A percentile compares a stretch with the other conserved stretches of the same genome.
Evolutionary conservation across 148 eudicot genomes (phyloP).

Genomic region (Cornus controversa): DNA sequence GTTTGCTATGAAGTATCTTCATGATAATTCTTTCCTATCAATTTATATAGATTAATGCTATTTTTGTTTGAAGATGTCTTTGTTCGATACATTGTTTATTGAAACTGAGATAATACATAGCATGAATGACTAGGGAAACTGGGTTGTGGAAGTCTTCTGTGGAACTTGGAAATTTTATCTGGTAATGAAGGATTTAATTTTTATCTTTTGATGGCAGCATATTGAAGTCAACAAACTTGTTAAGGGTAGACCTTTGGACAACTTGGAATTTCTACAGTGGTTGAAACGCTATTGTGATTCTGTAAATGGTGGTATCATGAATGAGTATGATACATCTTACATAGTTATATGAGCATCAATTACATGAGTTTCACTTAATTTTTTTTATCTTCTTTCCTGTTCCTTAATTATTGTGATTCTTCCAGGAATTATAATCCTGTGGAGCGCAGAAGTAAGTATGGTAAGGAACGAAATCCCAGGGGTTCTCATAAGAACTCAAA

Average conservation of each 20-base stretch:
- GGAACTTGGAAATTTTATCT: not conserved
- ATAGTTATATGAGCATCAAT: not conserved
- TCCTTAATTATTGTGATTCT: conserved; percentile 13
- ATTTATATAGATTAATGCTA: not conserved
- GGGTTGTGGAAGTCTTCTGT: not conserved
- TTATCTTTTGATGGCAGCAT: conserved; percentile 53
- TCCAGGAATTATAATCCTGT: conserved; percentile 81
- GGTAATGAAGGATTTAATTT: not conserved
- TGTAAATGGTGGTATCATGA: conserved; percentile 81
- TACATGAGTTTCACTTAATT: not conserved
- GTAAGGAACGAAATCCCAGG: conserved; percentile 52
- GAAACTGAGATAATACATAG: not conserved
- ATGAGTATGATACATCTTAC: conserved; percentile 46
- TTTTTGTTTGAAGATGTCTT: too few species aligned
- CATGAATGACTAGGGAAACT: not conserved
- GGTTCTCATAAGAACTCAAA: conserved; percentile 48
- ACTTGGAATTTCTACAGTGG: conserved; percentile 97
- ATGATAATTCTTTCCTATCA: not conserved
- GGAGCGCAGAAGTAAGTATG: conserved; percentile 78
- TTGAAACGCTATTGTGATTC: conserved; percentile 93
- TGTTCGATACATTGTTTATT: not conserved
- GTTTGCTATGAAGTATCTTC: too few species aligned
- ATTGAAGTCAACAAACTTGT: conserved; percentile 82
- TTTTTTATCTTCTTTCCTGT: not conserved
- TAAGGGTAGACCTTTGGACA: conserved; percentile 89